These are phyloP conservation scores for Schrenkiella parvula DNA, from an alignment of 345 rosid genomes.

Conservation along the genomic window DNA sequence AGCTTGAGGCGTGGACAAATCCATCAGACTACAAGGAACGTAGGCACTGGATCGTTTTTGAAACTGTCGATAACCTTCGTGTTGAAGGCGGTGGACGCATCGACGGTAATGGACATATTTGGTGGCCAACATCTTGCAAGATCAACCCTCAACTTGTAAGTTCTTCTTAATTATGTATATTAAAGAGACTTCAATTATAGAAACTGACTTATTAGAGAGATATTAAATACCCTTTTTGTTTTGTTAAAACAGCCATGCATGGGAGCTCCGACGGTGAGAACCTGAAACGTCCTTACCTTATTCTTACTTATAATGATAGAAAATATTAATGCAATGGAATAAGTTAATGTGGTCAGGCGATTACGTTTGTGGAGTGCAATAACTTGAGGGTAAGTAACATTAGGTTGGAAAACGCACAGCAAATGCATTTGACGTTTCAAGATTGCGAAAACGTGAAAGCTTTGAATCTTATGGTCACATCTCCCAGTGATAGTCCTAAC, in stretches of 20 bases:
- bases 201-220: background rate
- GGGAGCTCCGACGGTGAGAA: constrained; percentile 80
- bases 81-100: constrained; percentile 87
- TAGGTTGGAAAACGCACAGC: constrained; percentile 64
- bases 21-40: constrained; percentile 50
- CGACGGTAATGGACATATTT: constrained; percentile 69
- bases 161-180: background rate
- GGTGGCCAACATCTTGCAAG: constrained; percentile 95
- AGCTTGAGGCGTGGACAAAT: constrained; percentile 51
- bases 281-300: background rate
- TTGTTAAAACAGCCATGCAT: constrained; percentile 58
- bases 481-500: constrained; percentile 81
- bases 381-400: constrained; percentile 54
- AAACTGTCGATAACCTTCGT: constrained; percentile 45
- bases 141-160: constrained; percentile 61
- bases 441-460: constrained; percentile 54
- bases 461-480: constrained; percentile 44
- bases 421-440: constrained; percentile 68
- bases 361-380: constrained; percentile 60
- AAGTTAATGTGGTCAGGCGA: constrained; percentile 49
- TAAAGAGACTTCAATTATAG: background rate
- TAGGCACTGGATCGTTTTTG: constrained; percentile 57
- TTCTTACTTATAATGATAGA: too few relatives aligned
- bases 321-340: background rate
- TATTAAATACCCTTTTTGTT: background rate